Base-by-base conservation (phyloP, 2,329 filamentous ascomycete genomes). In the Hymenoscyphus fructigenus region DNA sequence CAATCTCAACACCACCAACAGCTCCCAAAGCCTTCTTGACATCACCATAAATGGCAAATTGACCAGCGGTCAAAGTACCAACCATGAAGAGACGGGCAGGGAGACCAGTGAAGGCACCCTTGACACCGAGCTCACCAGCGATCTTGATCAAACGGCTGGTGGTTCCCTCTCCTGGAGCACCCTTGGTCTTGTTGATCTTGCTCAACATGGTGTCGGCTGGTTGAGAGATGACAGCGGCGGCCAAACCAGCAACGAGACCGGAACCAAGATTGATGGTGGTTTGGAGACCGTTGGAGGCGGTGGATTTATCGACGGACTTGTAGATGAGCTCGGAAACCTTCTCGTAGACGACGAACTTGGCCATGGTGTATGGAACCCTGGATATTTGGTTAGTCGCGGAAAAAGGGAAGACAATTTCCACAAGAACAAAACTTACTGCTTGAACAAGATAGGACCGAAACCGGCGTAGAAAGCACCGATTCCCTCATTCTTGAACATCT, bases 131-230 rank as follows among this genome's bases (percentile, higher is more conserved):
- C 82, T 96, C 91, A 82, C 89, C 90, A 73, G 82, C 91, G 76
- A 96, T 96, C 89, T 95, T 95, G 84, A 94, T 84, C 76, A 96
- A 82, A 80, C 92, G 89, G 79, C 83, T 85, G 77, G 86, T 86
- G 75, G 91, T 95, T 76, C 92, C 88, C 84, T 96, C 91, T 84
- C 92, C 92, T 71, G 92, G 91, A 67, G 88, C 83, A 81, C 91
- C 92, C 84, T 92, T 88, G 82, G 90, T 92, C 90, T 95, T 95
- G 90, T 96, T 96, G 85, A 96, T 95, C 88, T 94, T 95, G 82
- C 87, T 91, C 70, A 96, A 88, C 92, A 96, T 96, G 77, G 92
- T 96, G 80, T 96, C 92, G 78, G 92, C 92, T 74, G 92, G 92
- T 84, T 96, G 92, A 69, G 92, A 96, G 78, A 96, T 86, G 74